phyloP scores from a whole-genome alignment of 176 grass and related monocot species.

The Musa itinerans region DNA sequence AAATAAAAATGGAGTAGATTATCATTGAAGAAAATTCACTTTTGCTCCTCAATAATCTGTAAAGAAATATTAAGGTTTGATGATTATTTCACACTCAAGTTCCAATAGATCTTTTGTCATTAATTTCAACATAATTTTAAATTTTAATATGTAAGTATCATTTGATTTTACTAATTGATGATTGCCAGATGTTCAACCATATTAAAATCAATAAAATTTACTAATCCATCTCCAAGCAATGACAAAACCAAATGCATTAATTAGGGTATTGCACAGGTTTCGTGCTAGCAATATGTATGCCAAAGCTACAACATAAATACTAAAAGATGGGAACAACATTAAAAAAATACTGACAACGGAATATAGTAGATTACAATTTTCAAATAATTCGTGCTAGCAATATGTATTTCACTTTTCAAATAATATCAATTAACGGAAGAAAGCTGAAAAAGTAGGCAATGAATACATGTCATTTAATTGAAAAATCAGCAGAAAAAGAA shows the following conservation, averaged over 20 bases:
- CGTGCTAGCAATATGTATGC: not conserved
- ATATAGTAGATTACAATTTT: not conserved
- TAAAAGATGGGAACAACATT: not conserved
- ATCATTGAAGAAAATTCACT: no score
- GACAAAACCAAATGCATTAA: not conserved
- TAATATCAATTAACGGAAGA: not conserved
- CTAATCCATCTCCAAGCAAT: not conserved
- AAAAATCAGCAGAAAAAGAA: slow-evolving; percentile 2
- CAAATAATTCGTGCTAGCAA: not conserved
- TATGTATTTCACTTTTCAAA: not conserved
- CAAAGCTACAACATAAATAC: not conserved
- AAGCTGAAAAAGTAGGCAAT: not conserved
- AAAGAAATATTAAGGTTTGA: no score
- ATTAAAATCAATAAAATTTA: not conserved
- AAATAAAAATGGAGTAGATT: no score
- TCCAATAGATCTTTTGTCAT: no score
- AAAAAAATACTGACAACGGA: not conserved
- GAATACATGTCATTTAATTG: not conserved
- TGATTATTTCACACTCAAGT: no score
- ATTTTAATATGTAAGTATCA: not conserved
- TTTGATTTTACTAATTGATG: not conserved
- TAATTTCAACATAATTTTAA: not conserved
- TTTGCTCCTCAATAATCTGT: no score
- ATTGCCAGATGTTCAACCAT: not conserved
- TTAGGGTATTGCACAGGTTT: not conserved